Base-by-base conservation (phyloP, 78 protist genomes). In the Paratrimastix pyriformis region DNA sequence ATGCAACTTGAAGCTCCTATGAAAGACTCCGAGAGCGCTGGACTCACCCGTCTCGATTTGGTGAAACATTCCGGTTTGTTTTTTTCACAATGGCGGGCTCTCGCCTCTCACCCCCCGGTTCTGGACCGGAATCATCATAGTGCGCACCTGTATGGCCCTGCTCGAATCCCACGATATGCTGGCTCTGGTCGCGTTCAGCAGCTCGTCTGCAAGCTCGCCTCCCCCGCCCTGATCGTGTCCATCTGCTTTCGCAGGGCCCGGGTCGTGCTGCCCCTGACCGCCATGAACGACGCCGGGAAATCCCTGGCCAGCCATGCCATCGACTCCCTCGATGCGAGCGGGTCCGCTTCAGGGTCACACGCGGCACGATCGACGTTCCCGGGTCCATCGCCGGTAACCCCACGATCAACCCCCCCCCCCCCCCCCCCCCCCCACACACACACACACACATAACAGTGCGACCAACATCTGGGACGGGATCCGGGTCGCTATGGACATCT, bases 401-500 rank as follows among this genome's bases (percentile, higher is more conserved):
- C n/a, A n/a, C n/a, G n/a, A n/a, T n/a, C n/a, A n/a, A n/a, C n/a
- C n/a, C n/a, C n/a, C n/a, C n/a, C n/a, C n/a, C n/a, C n/a, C n/a
- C n/a, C n/a, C n/a, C n/a, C n/a, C n/a, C n/a, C n/a, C n/a, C n/a
- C n/a, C n/a, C n/a, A n/a, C n/a, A n/a, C n/a, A n/a, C n/a, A n/a
- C n/a, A n/a, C n/a, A n/a, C n/a, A n/a, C n/a, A n/a, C n/a, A n/a
- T n/a, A n/a, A 37, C n/a, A 76, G 75, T 7, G 9, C 45, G 46
- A 86, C 89, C 32, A 83, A 86, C 71, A 1, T 86, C 33, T 86
- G 89, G 89, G 89, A 76, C 55, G 89, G 89, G 26, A n/a, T 82
- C 40, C 38, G n/a, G 18, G 8, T 32, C 1, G 82, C 65, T 2
- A 7, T 82, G 44, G 86, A 81, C n/a, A 0, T 73, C 39, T 24